phyloP scores from a whole-genome alignment of 2,329 filamentous ascomycete species.

The Mollisia scopiformis region DNA sequence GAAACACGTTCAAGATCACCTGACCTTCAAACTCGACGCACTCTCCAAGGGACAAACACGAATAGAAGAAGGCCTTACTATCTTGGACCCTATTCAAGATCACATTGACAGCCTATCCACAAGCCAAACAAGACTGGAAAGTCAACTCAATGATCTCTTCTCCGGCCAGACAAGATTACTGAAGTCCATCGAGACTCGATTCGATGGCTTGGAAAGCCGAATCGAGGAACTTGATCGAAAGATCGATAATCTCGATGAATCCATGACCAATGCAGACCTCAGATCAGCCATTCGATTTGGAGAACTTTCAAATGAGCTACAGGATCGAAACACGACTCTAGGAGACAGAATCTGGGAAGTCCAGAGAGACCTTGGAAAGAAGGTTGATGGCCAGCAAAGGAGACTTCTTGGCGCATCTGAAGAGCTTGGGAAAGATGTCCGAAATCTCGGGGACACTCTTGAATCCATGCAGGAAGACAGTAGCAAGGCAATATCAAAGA shows the following conservation, averaged over 20 bases:
- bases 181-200: constrained; percentile 15
- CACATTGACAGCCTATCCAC: constrained; percentile 15
- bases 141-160: neutral
- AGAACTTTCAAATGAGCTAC: constrained; percentile 30
- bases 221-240: constrained; percentile 21
- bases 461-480: constrained; percentile 15
- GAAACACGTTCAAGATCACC: too few species aligned
- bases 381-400: constrained; percentile 26
- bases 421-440: constrained; percentile 22
- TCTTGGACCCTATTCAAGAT: too few species aligned
- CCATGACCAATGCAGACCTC: constrained; percentile 24
- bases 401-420: constrained; percentile 23
- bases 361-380: constrained; percentile 27
- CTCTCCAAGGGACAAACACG: too few species aligned
- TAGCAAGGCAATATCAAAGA: constrained; percentile 21
- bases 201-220: constrained; percentile 15
- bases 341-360: constrained; percentile 24
- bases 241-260: constrained; percentile 19
- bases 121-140: constrained; percentile 19
- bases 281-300: constrained; percentile 28
- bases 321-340: constrained; percentile 27
- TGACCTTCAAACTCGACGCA: too few species aligned
- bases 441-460: constrained; percentile 19
- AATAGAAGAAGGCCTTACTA: too few species aligned
- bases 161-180: constrained; percentile 7